Percentiles rank a stretch among this genome's conserved stretches.
phyloP scores from a whole-genome alignment of 2,329 filamentous ascomycete genomes.

The Nemania sp. region DNA sequence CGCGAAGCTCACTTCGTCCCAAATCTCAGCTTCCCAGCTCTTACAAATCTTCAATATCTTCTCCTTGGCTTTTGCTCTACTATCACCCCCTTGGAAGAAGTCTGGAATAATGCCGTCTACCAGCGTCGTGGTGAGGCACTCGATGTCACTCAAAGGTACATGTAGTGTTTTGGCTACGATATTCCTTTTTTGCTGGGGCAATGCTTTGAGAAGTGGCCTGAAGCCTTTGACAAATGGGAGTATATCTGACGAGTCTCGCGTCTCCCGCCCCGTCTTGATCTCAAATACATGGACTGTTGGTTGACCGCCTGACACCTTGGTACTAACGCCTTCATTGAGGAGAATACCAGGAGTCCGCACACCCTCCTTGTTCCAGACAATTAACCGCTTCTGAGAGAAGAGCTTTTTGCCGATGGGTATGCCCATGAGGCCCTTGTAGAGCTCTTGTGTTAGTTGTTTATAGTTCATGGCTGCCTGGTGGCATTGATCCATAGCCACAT shows the following conservation, averaged over 20 bases:
- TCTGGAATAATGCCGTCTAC: conserved; percentile 70
- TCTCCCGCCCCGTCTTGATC: conserved; percentile 74
- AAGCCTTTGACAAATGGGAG: conserved; percentile 84
- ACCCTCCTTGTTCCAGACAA: conserved; percentile 88
- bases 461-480: conserved; percentile 86
- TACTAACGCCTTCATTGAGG: conserved; percentile 78
- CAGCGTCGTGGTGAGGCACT: conserved; percentile 82
- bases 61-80: conserved; percentile 68
- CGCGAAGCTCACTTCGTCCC: conserved; percentile 86
- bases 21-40: conserved; percentile 79
- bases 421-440: conserved; percentile 80
- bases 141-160: conserved; percentile 81
- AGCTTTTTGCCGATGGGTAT: conserved; percentile 86
- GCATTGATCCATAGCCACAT: conserved; percentile 81
- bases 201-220: conserved; percentile 72
- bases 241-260: conserved; percentile 83
- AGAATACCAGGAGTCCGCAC: conserved; percentile 85
- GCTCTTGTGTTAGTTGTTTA: conserved; percentile 80
- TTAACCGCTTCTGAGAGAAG: conserved; percentile 78
- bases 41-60: conserved; percentile 76
- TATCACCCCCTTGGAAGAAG: conserved; percentile 66
- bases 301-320: conserved; percentile 65
- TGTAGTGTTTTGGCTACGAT: conserved; percentile 76
- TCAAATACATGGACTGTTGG: conserved; percentile 84
- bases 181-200: conserved; percentile 75